Evolutionary conservation across 2,329 filamentous ascomycete species (phyloP).

Genomic region (Arachnomyces sp.): DNA sequence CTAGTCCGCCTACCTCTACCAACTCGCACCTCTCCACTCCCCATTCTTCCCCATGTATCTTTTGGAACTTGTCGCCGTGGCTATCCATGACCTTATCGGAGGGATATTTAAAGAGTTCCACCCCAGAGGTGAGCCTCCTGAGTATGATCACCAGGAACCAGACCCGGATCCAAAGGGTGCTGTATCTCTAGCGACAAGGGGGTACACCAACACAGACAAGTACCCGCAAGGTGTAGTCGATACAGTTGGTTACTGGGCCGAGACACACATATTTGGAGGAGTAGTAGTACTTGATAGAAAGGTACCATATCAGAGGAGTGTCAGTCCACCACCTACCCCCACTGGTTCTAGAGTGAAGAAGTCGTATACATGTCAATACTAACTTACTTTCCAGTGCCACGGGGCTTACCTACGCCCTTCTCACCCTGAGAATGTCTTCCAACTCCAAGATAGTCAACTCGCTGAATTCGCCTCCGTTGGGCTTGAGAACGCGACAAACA

Average conservation of each 20-base stretch:
- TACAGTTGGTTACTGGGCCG: conserved; percentile 4
- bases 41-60: conserved; percentile 3
- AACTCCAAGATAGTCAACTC: conserved; percentile 3
- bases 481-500: background rate
- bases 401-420: conserved; percentile 3
- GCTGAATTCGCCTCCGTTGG: background rate
- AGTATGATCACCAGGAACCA: background rate
- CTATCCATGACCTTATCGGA: conserved; percentile 3
- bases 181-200: conserved; percentile 1
- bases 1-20: conserved; percentile 3
- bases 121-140: conserved; percentile 1
- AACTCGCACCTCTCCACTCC: background rate
- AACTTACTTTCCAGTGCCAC: conserved; percentile 1
- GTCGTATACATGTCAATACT: too few relatives aligned
- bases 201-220: background rate
- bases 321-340: background rate
- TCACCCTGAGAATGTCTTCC: conserved; percentile 1
- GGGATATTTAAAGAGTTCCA: conserved; percentile 1
- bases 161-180: background rate
- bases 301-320: background rate
- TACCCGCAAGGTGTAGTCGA: conserved; percentile 1
- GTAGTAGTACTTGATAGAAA: conserved; percentile 4
- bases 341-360: too few relatives aligned
- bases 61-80: conserved; percentile 3
- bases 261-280: conserved; percentile 3